Evolutionary conservation across 441 rosid genomes (phyloP).

Genomic region (Corymbia citriodora): DNA sequence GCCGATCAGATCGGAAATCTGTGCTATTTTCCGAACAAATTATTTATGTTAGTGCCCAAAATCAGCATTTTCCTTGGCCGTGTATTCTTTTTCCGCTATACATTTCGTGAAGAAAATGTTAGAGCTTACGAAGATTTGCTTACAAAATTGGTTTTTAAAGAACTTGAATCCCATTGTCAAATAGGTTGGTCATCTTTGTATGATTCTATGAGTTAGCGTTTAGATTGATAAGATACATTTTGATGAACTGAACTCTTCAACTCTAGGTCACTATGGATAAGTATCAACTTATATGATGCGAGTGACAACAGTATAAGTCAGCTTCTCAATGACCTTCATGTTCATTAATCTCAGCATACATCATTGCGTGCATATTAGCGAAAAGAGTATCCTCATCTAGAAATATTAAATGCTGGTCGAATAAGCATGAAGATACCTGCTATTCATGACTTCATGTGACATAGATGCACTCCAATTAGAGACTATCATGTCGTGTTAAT

Average conservation of each 20-base stretch:
- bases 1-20: conserved; percentile 51
- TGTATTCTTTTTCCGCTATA: background rate
- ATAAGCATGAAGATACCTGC: background rate
- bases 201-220: background rate
- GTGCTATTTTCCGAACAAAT: background rate
- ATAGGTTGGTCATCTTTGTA: background rate
- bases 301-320: background rate
- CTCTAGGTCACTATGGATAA: background rate
- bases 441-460: background rate
- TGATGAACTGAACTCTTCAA: background rate
- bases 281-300: background rate
- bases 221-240: background rate
- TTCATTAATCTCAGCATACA: background rate
- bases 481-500: background rate
- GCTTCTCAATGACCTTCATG: background rate
- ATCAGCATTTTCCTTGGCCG: background rate
- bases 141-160: background rate
- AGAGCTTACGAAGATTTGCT: background rate
- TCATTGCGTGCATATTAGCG: background rate
- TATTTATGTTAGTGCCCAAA: background rate
- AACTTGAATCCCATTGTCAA: background rate
- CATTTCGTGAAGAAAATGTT: background rate
- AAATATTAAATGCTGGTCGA: background rate
- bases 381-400: background rate
- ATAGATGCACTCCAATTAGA: background rate